phyloP scores from a whole-genome alignment of 2,329 filamentous ascomycete species.

The Claviceps digitariae region DNA sequence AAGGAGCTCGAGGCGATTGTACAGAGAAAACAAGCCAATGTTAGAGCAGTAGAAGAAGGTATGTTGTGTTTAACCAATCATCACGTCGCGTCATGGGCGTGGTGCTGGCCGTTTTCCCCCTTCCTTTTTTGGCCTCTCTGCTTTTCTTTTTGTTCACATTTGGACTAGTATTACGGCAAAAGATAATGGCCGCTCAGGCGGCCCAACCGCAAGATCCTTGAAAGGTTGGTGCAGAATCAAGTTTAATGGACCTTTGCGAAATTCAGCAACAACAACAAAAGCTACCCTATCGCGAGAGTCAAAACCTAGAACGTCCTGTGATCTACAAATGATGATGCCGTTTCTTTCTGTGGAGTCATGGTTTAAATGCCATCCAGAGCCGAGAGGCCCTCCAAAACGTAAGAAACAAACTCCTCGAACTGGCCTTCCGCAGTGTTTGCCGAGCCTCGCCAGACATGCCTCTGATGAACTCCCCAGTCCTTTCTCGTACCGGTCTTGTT shows the following conservation, averaged over 20 bases:
- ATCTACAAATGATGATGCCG: neutral
- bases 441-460: slow-evolving; percentile 19
- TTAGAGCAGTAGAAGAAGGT: slow-evolving; percentile 83
- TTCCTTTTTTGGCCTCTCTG: no score
- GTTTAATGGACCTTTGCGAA: neutral
- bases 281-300: neutral
- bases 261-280: neutral
- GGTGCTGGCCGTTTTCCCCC: neutral
- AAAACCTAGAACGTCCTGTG: neutral
- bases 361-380: slow-evolving; percentile 5
- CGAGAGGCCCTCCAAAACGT: slow-evolving; percentile 18
- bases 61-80: slow-evolving; percentile 10
- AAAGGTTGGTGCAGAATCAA: neutral
- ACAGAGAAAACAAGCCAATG: slow-evolving; percentile 65
- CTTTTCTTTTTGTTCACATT: neutral
- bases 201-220: slow-evolving; percentile 1
- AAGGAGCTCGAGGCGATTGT: slow-evolving; percentile 45
- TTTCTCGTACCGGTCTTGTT: slow-evolving; percentile 13
- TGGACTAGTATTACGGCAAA: slow-evolving; percentile 23
- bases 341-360: neutral
- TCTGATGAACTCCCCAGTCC: slow-evolving; percentile 18
- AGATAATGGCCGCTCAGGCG: slow-evolving; percentile 8
- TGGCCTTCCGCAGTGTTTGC: slow-evolving; percentile 13
- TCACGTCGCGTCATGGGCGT: neutral
- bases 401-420: slow-evolving; percentile 17